Evolutionary conservation across 2,329 filamentous ascomycete genomes (phyloP), one percentile per base, ranked within the genome.

Genomic region (Neodidymelliopsis sp.): DNA sequence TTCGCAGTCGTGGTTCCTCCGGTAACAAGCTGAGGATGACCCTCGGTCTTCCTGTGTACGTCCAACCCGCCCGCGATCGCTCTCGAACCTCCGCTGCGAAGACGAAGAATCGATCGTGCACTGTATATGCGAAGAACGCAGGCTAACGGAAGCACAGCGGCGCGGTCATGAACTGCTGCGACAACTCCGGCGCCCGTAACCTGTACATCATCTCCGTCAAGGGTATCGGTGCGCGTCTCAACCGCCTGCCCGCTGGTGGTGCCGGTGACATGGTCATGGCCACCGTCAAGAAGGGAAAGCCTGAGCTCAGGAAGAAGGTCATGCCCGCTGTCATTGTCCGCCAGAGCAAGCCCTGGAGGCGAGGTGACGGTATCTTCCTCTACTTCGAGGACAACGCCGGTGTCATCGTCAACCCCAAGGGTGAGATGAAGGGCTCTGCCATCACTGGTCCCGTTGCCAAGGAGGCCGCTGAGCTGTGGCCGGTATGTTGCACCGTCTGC

Each of bases 1-100:
- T 44, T 36, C 25, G 67, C 66, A 84, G 83, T 77, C 81, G 84
- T 74, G 83, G 91, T 86, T 90, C 91, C 85, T 89, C 92, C 76
- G 94, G 94, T 87, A 95, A 95, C 90, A 99, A 99, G 90, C 90
- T 97, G 75, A 97, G 96, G 90, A 99, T 99, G 94, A 97, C 94
- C 80, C 91, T 99, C 81, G 94, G 91, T 97, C 91, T 99, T 75
- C 94, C 94, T 82, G 91, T 96, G 92, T 97, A 96, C 80, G 91
- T 90, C 54, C 40, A 47, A 49, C 46, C 52, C 54, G 55, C 54
- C 51, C 53, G 47, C 62, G 54, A 60, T 57, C 41, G 40, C 50
- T 19, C 25, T 41, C 38, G 36, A 41, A 24, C 29, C 25, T 30
- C 38, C 48, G 7, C 35, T 33, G 49, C 41, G 31, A 52, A 39